phyloP scores from a whole-genome alignment of 768 basidiomycete species.

The Sarcodon sp. region DNA sequence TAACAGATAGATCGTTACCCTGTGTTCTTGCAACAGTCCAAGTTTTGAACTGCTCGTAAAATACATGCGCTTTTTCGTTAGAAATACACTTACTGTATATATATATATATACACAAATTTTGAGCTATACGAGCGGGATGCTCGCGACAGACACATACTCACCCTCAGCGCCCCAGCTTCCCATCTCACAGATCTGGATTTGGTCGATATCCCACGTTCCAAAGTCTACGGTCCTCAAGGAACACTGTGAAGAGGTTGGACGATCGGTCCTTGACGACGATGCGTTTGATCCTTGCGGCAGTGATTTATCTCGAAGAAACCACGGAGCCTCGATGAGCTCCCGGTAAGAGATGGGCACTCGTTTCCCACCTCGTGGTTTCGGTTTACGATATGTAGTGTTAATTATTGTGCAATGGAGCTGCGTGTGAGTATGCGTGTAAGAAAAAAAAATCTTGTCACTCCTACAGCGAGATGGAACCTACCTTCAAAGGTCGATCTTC shows the following conservation, averaged over 20 bases:
- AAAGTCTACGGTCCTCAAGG: conserved; percentile 25
- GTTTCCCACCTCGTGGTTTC: conserved; percentile 10
- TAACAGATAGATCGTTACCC: background rate
- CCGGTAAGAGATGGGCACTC: conserved; percentile 29
- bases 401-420: conserved; percentile 25
- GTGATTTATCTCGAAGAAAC: background rate
- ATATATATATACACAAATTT: too few species aligned
- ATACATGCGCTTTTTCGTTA: too few species aligned
- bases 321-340: conserved; percentile 18
- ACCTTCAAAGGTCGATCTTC: conserved; percentile 25
- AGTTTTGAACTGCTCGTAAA: too few species aligned
- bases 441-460: background rate
- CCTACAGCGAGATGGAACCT: background rate
- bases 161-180: conserved; percentile 47
- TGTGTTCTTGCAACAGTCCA: too few species aligned
- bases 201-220: conserved; percentile 42
- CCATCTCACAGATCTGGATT: conserved; percentile 61
- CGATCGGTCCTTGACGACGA: too few species aligned
- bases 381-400: conserved; percentile 22
- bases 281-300: background rate
- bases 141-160: conserved; percentile 35
- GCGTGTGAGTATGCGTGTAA: background rate
- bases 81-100: too few species aligned
- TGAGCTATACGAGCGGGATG: conserved; percentile 3
- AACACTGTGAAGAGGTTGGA: conserved; percentile 5